phyloP scores from a whole-genome alignment of 225 moss, liverwort and hornwort genomes.

The Pleurozium schreberi region DNA sequence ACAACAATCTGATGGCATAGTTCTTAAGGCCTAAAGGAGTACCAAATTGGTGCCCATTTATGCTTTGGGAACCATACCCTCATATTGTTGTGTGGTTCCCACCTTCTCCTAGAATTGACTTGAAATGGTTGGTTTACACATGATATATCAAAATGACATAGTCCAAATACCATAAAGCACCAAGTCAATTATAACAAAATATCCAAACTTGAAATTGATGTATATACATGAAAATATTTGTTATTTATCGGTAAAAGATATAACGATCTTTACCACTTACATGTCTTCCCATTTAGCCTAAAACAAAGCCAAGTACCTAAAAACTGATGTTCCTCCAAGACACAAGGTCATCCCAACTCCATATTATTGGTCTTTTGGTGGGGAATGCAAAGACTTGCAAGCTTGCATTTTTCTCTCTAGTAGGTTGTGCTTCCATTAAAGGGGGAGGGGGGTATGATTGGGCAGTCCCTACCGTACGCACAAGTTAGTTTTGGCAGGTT shows the following conservation, averaged over 20 bases:
- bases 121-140: neutral
- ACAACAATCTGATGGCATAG: neutral
- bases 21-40: neutral
- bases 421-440: too few relatives aligned
- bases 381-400: neutral
- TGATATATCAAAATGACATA: neutral
- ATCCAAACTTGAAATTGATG: neutral
- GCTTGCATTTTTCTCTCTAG: neutral
- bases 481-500: too few relatives aligned
- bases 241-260: neutral
- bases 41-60: neutral
- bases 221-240: neutral
- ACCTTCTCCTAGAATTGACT: neutral
- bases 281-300: neutral
- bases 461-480: too few relatives aligned
- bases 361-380: neutral
- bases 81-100: neutral
- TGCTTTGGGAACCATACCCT: neutral
- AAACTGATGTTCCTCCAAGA: neutral
- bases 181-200: neutral
- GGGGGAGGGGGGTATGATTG: too few relatives aligned
- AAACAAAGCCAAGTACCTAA: neutral
- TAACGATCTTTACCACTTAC: neutral
- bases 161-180: neutral
- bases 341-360: neutral